Evolutionary conservation across 768 basidiomycete genomes (phyloP).

Genomic region (Xerocomus potaroensis): DNA sequence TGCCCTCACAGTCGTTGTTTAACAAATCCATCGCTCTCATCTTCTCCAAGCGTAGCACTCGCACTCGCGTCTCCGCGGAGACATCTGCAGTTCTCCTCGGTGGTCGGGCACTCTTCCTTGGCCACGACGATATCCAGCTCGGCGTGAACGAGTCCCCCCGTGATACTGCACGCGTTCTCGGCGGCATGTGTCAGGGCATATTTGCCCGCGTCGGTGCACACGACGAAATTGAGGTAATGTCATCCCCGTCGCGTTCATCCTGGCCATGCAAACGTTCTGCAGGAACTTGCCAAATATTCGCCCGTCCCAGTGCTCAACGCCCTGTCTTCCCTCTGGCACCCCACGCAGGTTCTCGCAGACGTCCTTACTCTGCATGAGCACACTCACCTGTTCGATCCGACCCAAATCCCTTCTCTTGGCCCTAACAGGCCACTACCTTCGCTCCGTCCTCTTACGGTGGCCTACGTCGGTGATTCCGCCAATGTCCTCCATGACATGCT

Average conservation of each 20-base stretch:
- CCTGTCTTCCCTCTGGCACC: conserved; percentile 93
- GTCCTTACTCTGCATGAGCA: conserved; percentile 85
- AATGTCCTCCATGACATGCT: conserved; percentile 98
- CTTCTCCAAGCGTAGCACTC: conserved; percentile 91
- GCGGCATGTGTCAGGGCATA: conserved; percentile 94
- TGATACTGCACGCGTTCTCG: conserved; percentile 85
- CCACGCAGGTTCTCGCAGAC: conserved; percentile 93
- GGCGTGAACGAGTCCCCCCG: conserved; percentile 89
- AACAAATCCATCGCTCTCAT: conserved; percentile 84
- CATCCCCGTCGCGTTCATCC: background rate
- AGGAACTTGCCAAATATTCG: conserved; percentile 90
- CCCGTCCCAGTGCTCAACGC: conserved; percentile 96
- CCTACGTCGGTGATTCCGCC: conserved; percentile 91
- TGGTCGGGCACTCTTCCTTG: conserved; percentile 87
- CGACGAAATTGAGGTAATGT: conserved; percentile 80
- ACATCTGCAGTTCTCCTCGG: conserved; percentile 76
- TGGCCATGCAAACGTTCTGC: background rate
- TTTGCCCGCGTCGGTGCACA: conserved; percentile 96
- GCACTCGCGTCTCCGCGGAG: conserved; percentile 87
- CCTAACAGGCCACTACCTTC: conserved; percentile 37
- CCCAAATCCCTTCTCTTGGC: conserved; percentile 10
- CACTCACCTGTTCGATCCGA: conserved; percentile 47
- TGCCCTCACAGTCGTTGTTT: conserved; percentile 72
- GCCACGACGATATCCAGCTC: conserved; percentile 86
- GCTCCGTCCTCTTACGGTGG: conserved; percentile 79